These are phyloP conservation scores for Dispira simplex DNA, from an alignment of 192 early-diverging fungal species.

Conservation along the genomic window DNA sequence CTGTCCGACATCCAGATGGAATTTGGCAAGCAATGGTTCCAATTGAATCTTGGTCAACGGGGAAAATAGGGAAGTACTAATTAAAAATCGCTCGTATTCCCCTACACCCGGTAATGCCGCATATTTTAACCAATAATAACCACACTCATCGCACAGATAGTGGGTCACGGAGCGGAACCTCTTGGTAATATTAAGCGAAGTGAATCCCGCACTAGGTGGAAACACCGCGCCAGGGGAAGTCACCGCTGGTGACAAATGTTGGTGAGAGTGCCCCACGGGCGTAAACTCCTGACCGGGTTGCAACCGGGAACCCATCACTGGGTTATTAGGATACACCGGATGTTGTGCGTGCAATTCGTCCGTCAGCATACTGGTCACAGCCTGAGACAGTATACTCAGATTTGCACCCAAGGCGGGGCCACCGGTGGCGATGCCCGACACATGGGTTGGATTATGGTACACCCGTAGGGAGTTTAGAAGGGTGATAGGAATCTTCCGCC, in stretches of 20 bases:
- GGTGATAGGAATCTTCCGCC: conserved; percentile 12
- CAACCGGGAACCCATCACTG: conserved; percentile 19
- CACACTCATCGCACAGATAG: conserved; percentile 32
- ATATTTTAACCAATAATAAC: conserved; percentile 41
- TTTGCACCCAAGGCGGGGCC: too few relatives aligned
- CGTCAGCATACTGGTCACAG: background rate
- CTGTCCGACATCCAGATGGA: background rate
- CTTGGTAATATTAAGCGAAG: conserved; percentile 23
- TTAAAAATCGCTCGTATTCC: conserved; percentile 14
- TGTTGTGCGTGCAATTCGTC: background rate
- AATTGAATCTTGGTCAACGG: conserved; percentile 6
- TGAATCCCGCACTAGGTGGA: conserved; percentile 25
- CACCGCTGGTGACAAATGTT: conserved; percentile 13
- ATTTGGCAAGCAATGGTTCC: background rate
- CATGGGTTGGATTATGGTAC: conserved; percentile 1
- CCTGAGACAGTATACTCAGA: background rate
- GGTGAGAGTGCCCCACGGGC: conserved; percentile 20
- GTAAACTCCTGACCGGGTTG: conserved; percentile 10
- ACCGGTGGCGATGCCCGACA: too few relatives aligned
- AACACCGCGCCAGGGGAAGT: conserved; percentile 8
- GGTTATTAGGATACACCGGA: background rate
- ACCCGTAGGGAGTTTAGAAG: background rate
- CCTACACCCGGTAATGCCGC: conserved; percentile 19
- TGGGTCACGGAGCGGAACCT: conserved; percentile 14
- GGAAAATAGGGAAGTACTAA: conserved; percentile 9